Conservation (phyloP, 371 early-diverging fungal species). For the Syncephalastrum sp. region DNA sequence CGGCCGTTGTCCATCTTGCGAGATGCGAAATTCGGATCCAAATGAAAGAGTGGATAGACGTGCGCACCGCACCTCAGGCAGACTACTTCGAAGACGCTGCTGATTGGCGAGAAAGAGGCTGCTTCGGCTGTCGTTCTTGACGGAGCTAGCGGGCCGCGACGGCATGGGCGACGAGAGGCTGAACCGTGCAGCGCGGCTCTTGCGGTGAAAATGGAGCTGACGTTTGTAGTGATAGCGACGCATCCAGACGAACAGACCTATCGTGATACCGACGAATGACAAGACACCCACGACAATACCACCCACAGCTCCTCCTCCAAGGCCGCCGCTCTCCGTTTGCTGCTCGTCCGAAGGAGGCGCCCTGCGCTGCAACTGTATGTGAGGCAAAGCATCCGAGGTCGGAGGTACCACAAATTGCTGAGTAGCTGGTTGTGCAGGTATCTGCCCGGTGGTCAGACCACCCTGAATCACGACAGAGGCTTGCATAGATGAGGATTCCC, state of each 20-base stretch:
- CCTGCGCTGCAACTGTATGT: too few relatives aligned
- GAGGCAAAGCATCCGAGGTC: too few relatives aligned
- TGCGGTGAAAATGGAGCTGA: slow-evolving; percentile 4
- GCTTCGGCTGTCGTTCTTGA: background rate
- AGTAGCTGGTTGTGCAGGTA: too few relatives aligned
- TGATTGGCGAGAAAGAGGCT: background rate
- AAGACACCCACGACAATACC: slow-evolving; percentile 37
- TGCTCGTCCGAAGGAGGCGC: too few relatives aligned
- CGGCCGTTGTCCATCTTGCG: slow-evolving; percentile 3
- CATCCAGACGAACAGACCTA: slow-evolving; percentile 28
- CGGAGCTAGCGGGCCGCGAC: slow-evolving; percentile 8
- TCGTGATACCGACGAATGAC: slow-evolving; percentile 21
- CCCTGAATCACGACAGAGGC: too few relatives aligned
- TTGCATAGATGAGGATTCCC: too few relatives aligned
- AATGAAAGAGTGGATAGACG: slow-evolving; percentile 19
- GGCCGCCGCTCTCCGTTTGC: slow-evolving; percentile 3
- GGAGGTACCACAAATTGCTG: too few relatives aligned
- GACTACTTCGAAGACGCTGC: slow-evolving; percentile 1
- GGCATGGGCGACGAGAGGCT: slow-evolving; percentile 25
- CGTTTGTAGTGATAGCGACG: slow-evolving; percentile 8
- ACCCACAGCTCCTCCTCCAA: slow-evolving; percentile 34
- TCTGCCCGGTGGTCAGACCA: too few relatives aligned
- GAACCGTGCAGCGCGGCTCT: slow-evolving; percentile 23
- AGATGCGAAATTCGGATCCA: slow-evolving; percentile 22
- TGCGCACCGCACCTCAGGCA: background rate